Conservation (phyloP, 2,329 filamentous ascomycete species). For the Aspergillus ustus region DNA sequence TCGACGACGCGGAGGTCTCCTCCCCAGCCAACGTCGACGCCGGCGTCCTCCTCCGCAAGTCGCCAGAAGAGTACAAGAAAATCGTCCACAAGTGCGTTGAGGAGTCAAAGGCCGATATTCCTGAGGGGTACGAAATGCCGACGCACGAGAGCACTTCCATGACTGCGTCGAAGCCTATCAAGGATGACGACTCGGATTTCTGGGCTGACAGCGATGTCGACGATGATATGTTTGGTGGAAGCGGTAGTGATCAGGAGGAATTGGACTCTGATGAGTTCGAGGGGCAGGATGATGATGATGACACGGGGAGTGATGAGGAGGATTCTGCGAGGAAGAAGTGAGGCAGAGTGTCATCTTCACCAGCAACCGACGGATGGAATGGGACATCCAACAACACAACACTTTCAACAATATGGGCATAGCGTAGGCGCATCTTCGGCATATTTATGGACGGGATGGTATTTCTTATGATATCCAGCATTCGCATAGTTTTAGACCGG, state of each 20-base stretch:
- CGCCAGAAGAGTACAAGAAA: conserved; percentile 70
- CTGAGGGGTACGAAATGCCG: conserved; percentile 79
- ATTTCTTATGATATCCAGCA: conserved; percentile 15
- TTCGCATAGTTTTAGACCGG: conserved; percentile 1
- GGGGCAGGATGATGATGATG: conserved; percentile 46
- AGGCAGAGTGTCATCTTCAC: not conserved
- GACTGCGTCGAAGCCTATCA: conserved; percentile 56
- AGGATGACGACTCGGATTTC: conserved; percentile 75
- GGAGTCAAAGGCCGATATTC: conserved; percentile 77
- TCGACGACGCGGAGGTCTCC: conserved; percentile 92
- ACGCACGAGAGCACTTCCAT: conserved; percentile 63
- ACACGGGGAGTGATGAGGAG: conserved; percentile 63
- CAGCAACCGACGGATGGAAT: not conserved
- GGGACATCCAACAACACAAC: not conserved
- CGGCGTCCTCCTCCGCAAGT: conserved; percentile 79
- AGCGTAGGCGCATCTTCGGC: conserved; percentile 20
- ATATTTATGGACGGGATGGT: conserved; percentile 5
- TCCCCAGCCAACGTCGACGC: conserved; percentile 96
- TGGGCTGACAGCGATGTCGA: conserved; percentile 75
- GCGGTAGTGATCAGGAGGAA: conserved; percentile 57
- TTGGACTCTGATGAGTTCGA: conserved; percentile 59
- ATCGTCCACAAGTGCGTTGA: conserved; percentile 73
- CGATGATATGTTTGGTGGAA: conserved; percentile 77
- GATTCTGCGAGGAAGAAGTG: conserved; percentile 7
- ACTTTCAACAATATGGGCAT: conserved; percentile 11